These are phyloP conservation scores for Fusarium miscanthi DNA, from an alignment of 2,329 filamentous ascomycete genomes.

Conservation along the genomic window DNA sequence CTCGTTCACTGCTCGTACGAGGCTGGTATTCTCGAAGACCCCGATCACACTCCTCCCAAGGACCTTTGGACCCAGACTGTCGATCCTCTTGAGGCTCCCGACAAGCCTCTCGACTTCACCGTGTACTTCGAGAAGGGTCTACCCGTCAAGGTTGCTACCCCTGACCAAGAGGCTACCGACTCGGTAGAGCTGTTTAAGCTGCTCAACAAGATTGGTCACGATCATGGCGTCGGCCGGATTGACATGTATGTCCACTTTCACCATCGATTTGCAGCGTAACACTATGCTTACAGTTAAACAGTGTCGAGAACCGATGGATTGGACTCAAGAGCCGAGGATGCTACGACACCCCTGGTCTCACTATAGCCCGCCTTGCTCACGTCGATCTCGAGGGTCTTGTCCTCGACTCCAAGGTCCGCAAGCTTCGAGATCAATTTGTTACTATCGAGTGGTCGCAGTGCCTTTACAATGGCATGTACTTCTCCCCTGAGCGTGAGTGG, in stretches of 20 bases:
- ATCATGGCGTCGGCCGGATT: conserved; percentile 75
- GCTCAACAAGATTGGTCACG: conserved; percentile 71
- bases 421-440: conserved; percentile 63
- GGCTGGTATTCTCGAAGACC: conserved; percentile 57
- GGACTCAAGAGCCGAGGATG: conserved; percentile 56
- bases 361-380: conserved; percentile 46
- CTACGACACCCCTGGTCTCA: conserved; percentile 28
- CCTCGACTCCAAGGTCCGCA: conserved; percentile 64
- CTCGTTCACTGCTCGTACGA: conserved; percentile 36
- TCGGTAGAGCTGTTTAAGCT: conserved; percentile 73
- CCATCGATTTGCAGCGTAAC: too few species aligned
- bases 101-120: conserved; percentile 72
- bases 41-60: conserved; percentile 68
- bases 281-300: background rate
- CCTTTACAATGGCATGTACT: conserved; percentile 64
- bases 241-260: conserved; percentile 49
- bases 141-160: conserved; percentile 70
- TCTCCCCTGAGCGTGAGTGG: conserved; percentile 63
- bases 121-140: conserved; percentile 75
- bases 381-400: conserved; percentile 65
- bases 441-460: conserved; percentile 58
- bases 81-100: conserved; percentile 72
- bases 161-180: conserved; percentile 68
- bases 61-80: conserved; percentile 78
- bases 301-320: conserved; percentile 58